A percentile compares a stretch with the other conserved stretches of the same genome.
phyloP scores from a whole-genome alignment of 768 basidiomycete genomes.

The Tulasnella sp. region DNA sequence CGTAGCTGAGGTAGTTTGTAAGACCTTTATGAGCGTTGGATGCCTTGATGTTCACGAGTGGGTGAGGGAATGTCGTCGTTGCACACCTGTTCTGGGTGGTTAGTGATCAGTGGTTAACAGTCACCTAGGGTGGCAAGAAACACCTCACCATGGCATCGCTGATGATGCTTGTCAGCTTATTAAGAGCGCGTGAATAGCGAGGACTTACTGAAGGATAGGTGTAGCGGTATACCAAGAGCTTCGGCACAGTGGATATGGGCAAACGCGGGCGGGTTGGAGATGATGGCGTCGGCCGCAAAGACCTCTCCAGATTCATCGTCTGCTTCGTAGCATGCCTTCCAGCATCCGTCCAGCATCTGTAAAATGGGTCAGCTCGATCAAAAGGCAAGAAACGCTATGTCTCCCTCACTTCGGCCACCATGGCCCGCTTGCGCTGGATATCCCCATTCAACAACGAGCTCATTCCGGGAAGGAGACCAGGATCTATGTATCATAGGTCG shows the following conservation, averaged over 20 bases:
- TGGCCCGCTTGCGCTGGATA: constrained; percentile 44
- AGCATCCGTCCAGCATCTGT: constrained; percentile 52
- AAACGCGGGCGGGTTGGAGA: constrained; percentile 56
- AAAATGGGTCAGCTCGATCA: neutral
- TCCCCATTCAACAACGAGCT: constrained; percentile 51
- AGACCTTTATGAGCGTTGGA: constrained; percentile 44
- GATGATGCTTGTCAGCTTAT: neutral
- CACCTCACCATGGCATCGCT: constrained; percentile 54
- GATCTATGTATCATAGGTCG: constrained; percentile 39
- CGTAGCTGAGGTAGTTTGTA: constrained; percentile 48
- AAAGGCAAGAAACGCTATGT: neutral
- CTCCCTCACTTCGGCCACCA: constrained; percentile 36
- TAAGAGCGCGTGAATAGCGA: neutral
- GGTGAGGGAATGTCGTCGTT: constrained; percentile 47
- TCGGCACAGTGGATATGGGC: constrained; percentile 57
- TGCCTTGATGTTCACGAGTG: constrained; percentile 46
- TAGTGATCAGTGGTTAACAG: neutral
- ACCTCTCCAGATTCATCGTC: constrained; percentile 33
- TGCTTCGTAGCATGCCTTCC: constrained; percentile 40
- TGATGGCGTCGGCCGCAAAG: constrained; percentile 53
- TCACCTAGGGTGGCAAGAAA: neutral
- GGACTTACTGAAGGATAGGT: constrained; percentile 45
- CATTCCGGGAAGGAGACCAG: constrained; percentile 50
- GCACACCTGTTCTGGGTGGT: constrained; percentile 31
- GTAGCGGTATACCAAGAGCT: constrained; percentile 46